Percentiles rank a stretch among this genome's conserved stretches.
These are phyloP conservation scores for Nadsonia fulvescens DNA, from an alignment of 805 yeast species.

Conservation along the genomic window DNA sequence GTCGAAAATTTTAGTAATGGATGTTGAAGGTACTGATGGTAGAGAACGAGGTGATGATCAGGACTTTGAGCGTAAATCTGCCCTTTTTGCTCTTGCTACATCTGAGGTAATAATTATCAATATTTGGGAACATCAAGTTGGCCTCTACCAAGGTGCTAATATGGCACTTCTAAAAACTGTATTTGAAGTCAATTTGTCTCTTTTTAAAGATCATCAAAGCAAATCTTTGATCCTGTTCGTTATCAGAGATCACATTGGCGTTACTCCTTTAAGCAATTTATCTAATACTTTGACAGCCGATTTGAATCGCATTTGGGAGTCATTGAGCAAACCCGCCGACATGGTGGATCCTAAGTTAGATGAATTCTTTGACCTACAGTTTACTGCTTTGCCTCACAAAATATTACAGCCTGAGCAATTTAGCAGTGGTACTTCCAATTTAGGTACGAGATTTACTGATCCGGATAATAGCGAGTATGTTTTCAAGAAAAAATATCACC, in stretches of 20 bases:
- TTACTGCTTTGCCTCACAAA: conserved; percentile 73
- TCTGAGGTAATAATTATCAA: conserved; percentile 81
- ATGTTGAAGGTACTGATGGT: conserved; percentile 98
- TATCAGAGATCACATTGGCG: conserved; percentile 79
- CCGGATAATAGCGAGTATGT: conserved; percentile 20
- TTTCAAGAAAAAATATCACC: conserved; percentile 59
- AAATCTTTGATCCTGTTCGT: conserved; percentile 43
- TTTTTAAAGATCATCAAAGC: conserved; percentile 48
- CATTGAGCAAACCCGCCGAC: conserved; percentile 54
- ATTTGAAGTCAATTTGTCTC: conserved; percentile 78
- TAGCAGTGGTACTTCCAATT: conserved; percentile 32
- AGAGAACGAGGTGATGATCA: conserved; percentile 96
- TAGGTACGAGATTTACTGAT: conserved; percentile 45
- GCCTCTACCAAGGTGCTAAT: conserved; percentile 92
- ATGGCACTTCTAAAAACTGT: conserved; percentile 92
- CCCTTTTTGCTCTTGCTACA: conserved; percentile 82
- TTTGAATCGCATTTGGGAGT: conserved; percentile 60
- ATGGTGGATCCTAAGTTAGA: conserved; percentile 34
- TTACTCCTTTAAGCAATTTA: conserved; percentile 62
- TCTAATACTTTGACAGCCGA: conserved; percentile 53
- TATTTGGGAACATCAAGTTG: conserved; percentile 95
- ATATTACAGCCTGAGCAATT: conserved; percentile 63
- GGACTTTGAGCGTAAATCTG: conserved; percentile 93
- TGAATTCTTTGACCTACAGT: conserved; percentile 75
- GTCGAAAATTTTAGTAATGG: conserved; percentile 55